A percentile compares a stretch with the other conserved stretches of the same genome.
These are phyloP conservation scores for Globisporangium rhizosaccharum DNA, from an alignment of 352 stramenopile species.

Conservation along the genomic window DNA sequence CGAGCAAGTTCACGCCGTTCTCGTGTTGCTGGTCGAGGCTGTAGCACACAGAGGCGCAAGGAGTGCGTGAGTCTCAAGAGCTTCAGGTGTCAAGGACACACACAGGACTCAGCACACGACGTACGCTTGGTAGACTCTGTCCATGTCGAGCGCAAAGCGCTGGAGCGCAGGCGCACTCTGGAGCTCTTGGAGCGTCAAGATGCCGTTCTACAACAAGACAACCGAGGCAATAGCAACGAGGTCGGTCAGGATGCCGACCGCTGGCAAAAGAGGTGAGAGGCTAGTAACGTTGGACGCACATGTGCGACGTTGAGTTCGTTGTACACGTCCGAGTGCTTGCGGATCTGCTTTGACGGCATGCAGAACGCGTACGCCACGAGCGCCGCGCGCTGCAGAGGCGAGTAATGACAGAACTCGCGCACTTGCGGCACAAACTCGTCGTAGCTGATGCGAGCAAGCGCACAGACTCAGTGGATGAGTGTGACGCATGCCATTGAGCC, in stretches of 20 bases:
- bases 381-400: conserved; percentile 48
- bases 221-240: too few species aligned
- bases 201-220: conserved; percentile 34
- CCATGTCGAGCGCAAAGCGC: conserved; percentile 59
- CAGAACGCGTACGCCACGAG: conserved; percentile 71
- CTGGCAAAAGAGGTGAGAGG: too few species aligned
- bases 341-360: conserved; percentile 50
- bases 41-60: not conserved
- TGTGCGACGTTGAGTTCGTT: conserved; percentile 77
- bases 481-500: not conserved
- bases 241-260: too few species aligned
- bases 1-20: conserved; percentile 67
- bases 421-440: conserved; percentile 60
- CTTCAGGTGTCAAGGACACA: not conserved
- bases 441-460: conserved; percentile 20
- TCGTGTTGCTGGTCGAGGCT: conserved; percentile 74
- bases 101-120: too few species aligned
- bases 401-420: conserved; percentile 66
- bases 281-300: conserved; percentile 16
- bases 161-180: conserved; percentile 36
- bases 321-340: conserved; percentile 57
- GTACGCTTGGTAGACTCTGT: conserved; percentile 58
- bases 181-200: conserved; percentile 67
- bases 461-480: not conserved
- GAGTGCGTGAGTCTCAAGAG: conserved; percentile 1